Conservation (phyloP, 202 grass and related monocot genomes). For the Setaria italica region DNA sequence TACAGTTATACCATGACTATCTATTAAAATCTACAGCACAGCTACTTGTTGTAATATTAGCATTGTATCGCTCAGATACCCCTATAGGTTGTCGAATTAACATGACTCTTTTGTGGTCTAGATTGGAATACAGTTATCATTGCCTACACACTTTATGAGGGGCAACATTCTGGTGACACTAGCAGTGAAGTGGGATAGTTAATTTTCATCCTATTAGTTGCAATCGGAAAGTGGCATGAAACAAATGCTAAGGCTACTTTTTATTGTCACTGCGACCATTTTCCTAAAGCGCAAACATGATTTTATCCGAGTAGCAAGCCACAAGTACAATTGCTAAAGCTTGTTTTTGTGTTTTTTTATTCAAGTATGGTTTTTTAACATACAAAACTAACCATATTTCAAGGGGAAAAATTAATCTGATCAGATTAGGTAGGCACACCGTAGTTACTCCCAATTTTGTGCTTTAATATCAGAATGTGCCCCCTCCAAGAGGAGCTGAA, state of each 20-base stretch:
- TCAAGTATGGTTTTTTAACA: slow-evolving; percentile 12
- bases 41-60: slow-evolving; percentile 28
- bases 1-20: slow-evolving; percentile 6
- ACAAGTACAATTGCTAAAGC: slow-evolving; percentile 30
- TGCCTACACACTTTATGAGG: not conserved
- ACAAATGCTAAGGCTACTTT: slow-evolving; percentile 26
- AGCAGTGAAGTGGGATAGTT: slow-evolving; percentile 13
- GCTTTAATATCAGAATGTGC: slow-evolving; percentile 70
- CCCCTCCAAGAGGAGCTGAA: slow-evolving; percentile 75
- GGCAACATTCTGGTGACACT: slow-evolving; percentile 1
- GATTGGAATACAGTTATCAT: slow-evolving; percentile 21
- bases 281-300: slow-evolving; percentile 15
- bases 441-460: slow-evolving; percentile 37
- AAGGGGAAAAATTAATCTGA: slow-evolving; percentile 12
- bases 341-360: slow-evolving; percentile 27
- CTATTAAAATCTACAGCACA: not conserved
- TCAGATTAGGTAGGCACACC: slow-evolving; percentile 24
- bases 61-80: slow-evolving; percentile 11
- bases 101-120: slow-evolving; percentile 9
- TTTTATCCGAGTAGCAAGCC: not conserved
- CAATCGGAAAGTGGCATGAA: not conserved
- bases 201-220: slow-evolving; percentile 38
- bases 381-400: slow-evolving; percentile 2
- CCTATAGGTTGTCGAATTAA: slow-evolving; percentile 19
- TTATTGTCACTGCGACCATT: slow-evolving; percentile 25